Evolutionary conservation across 208 protist species (phyloP), one percentile per base, ranked within the genome.

Genomic region (Phytomonas serpens): DNA sequence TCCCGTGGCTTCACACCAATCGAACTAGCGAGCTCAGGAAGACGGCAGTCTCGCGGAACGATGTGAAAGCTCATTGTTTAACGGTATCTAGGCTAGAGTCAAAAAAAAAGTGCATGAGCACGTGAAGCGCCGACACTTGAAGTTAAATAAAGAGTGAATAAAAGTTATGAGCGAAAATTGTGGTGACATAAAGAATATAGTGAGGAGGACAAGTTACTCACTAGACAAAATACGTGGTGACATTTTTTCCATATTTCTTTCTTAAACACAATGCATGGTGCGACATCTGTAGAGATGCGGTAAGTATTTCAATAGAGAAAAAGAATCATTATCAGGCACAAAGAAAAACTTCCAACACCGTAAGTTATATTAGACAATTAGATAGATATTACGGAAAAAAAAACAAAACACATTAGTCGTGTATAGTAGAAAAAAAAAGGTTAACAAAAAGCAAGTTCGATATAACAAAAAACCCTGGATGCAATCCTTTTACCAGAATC

Each of bases 11-110:
- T 51, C 10, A 89, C 71, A 4, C 72, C 68, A n/a, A 79, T 66
- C 3, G 34, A 33, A 29, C 61, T 27, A 23, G 85, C 84, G 13
- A 93, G 71, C 31, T 73, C 64, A 13, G 73, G 32, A 14, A 90
- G 61, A 6, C 76, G 72, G 61, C 76, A 79, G 0, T 64, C 47
- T 66, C 74, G 40, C 9, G 42, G 37, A 31, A 73, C 77, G 4
- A 31, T 32, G 16, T 77, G 57, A 29, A 85, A 32, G 32, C 72
- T 75, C 81, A 85, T 80, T 64, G 14, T 52, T 11, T 42, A 51
- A 30, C 36, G 19, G 69, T 47, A 37, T 34, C 29, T 34, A 10
- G 69, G 4, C 47, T 57, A 71, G 47, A 76, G 63, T 36, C 36
- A 72, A 64, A 69, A 73, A 67, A 72, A 64, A 69, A 73, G 40